Base-by-base conservation (phyloP, 495 filamentous ascomycete genomes). In the Clohesyomyces aquaticus region DNA sequence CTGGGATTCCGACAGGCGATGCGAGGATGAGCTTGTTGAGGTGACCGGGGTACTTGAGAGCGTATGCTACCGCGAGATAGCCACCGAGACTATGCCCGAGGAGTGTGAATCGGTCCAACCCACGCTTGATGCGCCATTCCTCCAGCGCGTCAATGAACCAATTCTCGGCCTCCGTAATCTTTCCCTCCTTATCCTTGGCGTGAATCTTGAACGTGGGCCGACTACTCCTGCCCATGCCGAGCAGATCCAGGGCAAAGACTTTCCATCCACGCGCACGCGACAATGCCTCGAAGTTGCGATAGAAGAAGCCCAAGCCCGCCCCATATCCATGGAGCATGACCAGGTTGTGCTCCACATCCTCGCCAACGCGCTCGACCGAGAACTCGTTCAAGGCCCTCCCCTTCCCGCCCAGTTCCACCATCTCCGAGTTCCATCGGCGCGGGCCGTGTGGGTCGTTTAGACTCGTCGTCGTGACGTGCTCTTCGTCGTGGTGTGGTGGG, bases 291-390 rank as follows among this genome's bases (percentile, higher is more conserved):
- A 96, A 98, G 71, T 98, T 98, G 74, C 92, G 91, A 78, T 98
- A 98, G 79, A 96, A 98, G 73, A 98, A 98, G 3, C 91, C 94
- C 2, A 98, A 78, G 0, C 94, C 94, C 0, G 94, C 94, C 41
- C 95, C 95, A 75, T 98, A 98, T 38, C 94, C 94, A 72, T 98
- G 94, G 12, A 98, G 79, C 87, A 98, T 96, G 21, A 98, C 93
- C n/a, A 98, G 79, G 59, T 93, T 92, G 52, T 93, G 85, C 11
- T 88, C 86, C 4, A 84, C 81, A 28, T 83, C 76, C 63, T 98
- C 94, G 23, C 84, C 89, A 2, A 89, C 76, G 52, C 94, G 82
- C 73, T 96, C 92, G 1, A 98, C 85, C 8, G 88, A 89, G 76
- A 97, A 93, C 71, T 98, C 94, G 69, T 98, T 98, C 48, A 98